Evolutionary conservation across 2,329 filamentous ascomycete genomes (phyloP).

Genomic region (Emergomyces pasteurianus): DNA sequence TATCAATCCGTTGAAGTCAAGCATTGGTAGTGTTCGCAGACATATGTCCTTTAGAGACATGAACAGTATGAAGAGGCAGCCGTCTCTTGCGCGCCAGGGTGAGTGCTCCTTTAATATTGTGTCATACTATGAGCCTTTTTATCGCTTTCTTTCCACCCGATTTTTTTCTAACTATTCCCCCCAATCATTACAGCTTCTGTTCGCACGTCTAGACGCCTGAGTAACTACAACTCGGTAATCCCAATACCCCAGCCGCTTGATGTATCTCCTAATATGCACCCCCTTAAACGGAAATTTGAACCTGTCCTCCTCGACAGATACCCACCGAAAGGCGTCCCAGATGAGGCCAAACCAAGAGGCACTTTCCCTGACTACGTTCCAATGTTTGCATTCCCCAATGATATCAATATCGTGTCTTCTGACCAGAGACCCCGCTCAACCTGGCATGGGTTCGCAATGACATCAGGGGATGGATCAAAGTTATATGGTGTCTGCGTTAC

Average conservation of each 20-base stretch:
- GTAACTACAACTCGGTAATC: constrained; percentile 97
- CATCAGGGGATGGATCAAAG: constrained; percentile 79
- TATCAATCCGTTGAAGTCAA: constrained; percentile 40
- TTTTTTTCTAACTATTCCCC: constrained; percentile 2
- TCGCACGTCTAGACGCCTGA: constrained; percentile 76
- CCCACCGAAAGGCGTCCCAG: constrained; percentile 67
- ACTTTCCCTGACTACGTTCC: constrained; percentile 94
- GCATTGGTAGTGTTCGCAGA: constrained; percentile 76
- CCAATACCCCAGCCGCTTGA: constrained; percentile 85
- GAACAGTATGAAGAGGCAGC: constrained; percentile 85
- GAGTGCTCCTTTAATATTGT: constrained; percentile 29
- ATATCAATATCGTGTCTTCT: constrained; percentile 91
- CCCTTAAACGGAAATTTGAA: constrained; percentile 84
- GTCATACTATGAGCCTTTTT: neutral
- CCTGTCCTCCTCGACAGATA: constrained; percentile 93
- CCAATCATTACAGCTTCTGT: constrained; percentile 44
- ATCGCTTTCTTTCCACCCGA: neutral
- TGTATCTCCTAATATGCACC: constrained; percentile 85
- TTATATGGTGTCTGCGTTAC: constrained; percentile 85
- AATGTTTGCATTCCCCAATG: constrained; percentile 98
- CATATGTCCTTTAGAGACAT: constrained; percentile 90
- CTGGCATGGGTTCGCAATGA: constrained; percentile 99
- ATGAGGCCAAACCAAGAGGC: constrained; percentile 68
- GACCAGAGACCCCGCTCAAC: constrained; percentile 91
- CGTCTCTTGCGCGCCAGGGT: constrained; percentile 63